A percentile compares a stretch with the other conserved stretches of the same genome.
Conservation (phyloP, 2,329 filamentous ascomycete genomes). For the Botrytis squamosa region DNA sequence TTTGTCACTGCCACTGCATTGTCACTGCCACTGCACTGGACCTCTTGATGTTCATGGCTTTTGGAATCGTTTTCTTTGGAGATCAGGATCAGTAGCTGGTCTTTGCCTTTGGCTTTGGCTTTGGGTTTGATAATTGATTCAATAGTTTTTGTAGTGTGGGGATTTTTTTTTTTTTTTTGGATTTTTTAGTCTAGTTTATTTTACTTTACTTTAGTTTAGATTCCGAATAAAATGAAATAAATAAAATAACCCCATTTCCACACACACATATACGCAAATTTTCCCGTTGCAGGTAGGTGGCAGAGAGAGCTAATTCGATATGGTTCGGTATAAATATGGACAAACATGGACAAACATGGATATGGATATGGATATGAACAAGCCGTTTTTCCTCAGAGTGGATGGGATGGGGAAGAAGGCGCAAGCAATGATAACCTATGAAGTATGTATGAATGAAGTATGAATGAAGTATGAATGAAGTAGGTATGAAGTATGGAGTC, state of each 20-base stretch:
- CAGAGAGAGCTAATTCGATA: not conserved
- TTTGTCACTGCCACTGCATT: not conserved
- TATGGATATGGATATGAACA: not conserved
- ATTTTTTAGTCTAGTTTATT: too few relatives aligned
- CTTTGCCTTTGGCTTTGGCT: not conserved
- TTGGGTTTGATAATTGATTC: not conserved
- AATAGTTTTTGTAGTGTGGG: not conserved
- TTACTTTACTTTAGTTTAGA: too few relatives aligned
- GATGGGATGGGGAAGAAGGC: not conserved
- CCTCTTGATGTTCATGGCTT: not conserved
- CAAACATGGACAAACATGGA: not conserved
- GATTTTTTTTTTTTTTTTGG: too few relatives aligned
- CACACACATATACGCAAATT: not conserved
- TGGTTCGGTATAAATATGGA: not conserved
- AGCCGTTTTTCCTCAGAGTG: not conserved
- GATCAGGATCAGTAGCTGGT: not conserved
- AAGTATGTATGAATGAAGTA: too few relatives aligned
- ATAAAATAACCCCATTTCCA: not conserved
- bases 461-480: too few relatives aligned
- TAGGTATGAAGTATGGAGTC: not conserved
- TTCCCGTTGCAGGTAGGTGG: not conserved
- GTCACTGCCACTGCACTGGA: not conserved
- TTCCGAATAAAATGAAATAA: not conserved
- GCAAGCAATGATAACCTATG: not conserved
- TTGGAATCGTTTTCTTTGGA: not conserved